Evolutionary conservation across 768 basidiomycete genomes (phyloP), one percentile per base, ranked within the genome.

Genomic region (Neoboletus magnificus): DNA sequence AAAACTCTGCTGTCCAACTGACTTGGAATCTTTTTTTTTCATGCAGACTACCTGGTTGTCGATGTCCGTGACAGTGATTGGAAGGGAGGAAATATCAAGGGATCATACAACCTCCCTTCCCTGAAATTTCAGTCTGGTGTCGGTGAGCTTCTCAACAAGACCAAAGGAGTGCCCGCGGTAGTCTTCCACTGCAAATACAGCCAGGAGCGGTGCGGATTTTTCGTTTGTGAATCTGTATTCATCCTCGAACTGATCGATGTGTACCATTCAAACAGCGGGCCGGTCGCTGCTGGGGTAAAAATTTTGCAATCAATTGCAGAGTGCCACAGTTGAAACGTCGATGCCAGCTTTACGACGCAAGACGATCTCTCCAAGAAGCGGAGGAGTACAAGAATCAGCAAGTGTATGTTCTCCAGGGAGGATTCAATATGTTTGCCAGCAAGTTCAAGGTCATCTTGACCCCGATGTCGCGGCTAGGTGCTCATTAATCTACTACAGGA

Each of bases 31-130:
- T 20, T 11, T 39, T 39, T 15, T 33, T 33, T 35, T 32, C 30
- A 13, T 36, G 41, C 48, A 71, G 89, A 92, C 66, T 93, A 85
- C 66, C 69, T 86, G 30, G 79, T 93, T 42, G 80, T 93, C 39
- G 91, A 93, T 68, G 91, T 93, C 32, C 85, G 91, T n/a, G 91
- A 91, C 68, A 82, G 85, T 53, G 91, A 93, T 60, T 89, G 78
- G 70, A 74, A 66, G 12, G 91, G 91, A 60, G 91, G 91, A 36
- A 87, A 93, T 67, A 90, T 93, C 68, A 83, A 79, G 60, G 78
- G 81, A 57, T 77, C 82, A 40, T 64, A 81, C 55, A 82, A 89
- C 64, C 65, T 77, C 33, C 91, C 91, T 1, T 88, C 88, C 9
- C 57, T 67, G 29, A 76, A 76, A 47, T 91, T 92, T 69, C 66